Base-by-base conservation (phyloP, 1,139 yeast genomes). In the Pichia norvegensis region DNA sequence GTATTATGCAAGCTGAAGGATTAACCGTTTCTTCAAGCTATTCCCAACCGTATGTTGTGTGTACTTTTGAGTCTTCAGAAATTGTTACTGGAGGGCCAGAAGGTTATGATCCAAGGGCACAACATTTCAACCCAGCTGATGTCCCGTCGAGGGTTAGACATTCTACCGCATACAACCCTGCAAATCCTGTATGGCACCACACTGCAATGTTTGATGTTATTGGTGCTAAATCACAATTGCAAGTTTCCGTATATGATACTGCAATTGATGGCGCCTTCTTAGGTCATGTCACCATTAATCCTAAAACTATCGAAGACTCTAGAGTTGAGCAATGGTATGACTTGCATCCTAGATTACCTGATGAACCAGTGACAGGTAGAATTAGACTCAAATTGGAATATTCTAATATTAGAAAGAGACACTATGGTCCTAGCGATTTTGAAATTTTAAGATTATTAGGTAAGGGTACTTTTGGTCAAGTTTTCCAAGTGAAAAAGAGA, bases 401-500 rank as follows among this genome's bases (percentile, higher is more conserved):
- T 63, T 78, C 84, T 44, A 72, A 79, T 36, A 81, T 85, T 36
- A 69, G 76, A 47, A 81, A 82, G 63, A 78, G 79, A 55, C 86
- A 83, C 55, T 87, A 83, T 60, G 95, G 96, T 1, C 97, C 97
- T 6, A 83, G 83, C 49, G 97, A 92, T 67, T 92, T 92, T 65
- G 96, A 90, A 61, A 85, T 90, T 19, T 76, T 92, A 57, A 75
- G 95, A 59, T 71, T 92, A 46, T 73, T 92, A 51, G 98, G 98
- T 51, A 88, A 87, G 62, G 98, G 98, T 44, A 92, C 97, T 0
- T 92, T 92, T 71, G 98, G 98, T 29, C 95, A 86, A 67, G 98
- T 92, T 36, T 92, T 83, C 66, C 97, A 90, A 67, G 98, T 92
- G 41, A 81, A 85, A 55, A 92, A 90, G 73, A 75, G 74, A 58